Base-by-base conservation (phyloP, 148 eudicot species). In the Spergularia bocconei region DNA sequence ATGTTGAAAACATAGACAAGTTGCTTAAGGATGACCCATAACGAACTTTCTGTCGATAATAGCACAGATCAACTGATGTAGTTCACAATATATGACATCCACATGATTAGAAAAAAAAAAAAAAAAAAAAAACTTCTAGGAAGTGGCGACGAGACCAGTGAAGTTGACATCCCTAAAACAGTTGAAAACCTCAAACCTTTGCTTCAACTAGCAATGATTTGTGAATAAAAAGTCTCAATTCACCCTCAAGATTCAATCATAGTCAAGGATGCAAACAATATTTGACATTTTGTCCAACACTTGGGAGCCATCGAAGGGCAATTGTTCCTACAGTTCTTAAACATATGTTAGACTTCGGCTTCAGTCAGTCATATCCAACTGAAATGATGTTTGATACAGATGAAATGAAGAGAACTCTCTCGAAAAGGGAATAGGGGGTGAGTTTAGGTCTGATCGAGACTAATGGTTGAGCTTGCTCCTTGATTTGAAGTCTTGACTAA, bases 141-240 rank as follows among this genome's bases (percentile, higher is more conserved):
- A 79, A 36, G 68, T 60, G 54, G 21, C 29, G 38, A 14, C 11
- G 67, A 15, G 58, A 67, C 57, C 8, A 67, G 21, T 70, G 70
- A 74, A 79, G 47, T 74, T 68, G 74, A 69, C 74, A 75, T 63
- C 21, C 44, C 20, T 19, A 53, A 25, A 60, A 53, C 47, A 60
- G 55, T 69, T 61, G 51, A 19, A 59, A 60, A 69, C 78, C 73
- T 74, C 69, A 39, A 75, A 74, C 56, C 15, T 59, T 20, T 60
- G 63, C 77, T 73, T 50, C 19, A 68, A 67, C 58, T 73, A 56
- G 77, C 25, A 69, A 67, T 79, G 29, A 51, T 68, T 74, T 52
- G 29, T 4, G 33, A 13, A 12, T 41, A 47, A 20, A 25, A 78
- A 39, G 59, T 44, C 44, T 56, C 50, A 72, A 65, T 50, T 19